phyloP scores from a whole-genome alignment of 306 rosid genomes.

The Castanea mollissima region DNA sequence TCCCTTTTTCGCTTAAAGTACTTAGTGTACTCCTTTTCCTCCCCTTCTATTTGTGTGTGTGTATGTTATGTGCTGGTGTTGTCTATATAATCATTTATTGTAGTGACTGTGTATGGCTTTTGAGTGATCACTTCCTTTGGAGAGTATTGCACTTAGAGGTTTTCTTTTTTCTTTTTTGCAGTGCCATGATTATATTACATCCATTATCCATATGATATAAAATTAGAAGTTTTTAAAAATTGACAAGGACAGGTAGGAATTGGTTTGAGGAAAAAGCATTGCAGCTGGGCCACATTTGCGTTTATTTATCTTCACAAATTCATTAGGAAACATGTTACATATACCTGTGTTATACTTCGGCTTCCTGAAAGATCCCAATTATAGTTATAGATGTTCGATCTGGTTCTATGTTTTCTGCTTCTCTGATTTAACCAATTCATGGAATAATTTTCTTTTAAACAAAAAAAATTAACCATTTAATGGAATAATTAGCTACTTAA shows the following conservation, averaged over 20 bases:
- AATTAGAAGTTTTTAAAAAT: not conserved
- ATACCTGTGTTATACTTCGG: slow-evolving; percentile 1
- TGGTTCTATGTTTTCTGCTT: not conserved
- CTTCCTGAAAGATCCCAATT: not conserved
- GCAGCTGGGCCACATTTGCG: slow-evolving; percentile 1
- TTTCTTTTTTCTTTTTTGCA: not conserved
- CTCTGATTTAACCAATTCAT: not conserved
- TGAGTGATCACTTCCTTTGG: slow-evolving; percentile 3
- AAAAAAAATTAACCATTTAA: too few species aligned
- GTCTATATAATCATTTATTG: not conserved
- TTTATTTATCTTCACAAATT: not conserved
- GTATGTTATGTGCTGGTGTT: not conserved
- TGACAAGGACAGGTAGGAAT: not conserved
- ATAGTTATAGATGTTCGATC: not conserved
- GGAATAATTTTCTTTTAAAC: not conserved
- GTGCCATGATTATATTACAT: not conserved
- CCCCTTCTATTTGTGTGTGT: not conserved
- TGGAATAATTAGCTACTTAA: slow-evolving; percentile 17
- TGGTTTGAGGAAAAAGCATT: not conserved
- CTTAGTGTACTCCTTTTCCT: not conserved
- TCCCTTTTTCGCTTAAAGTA: slow-evolving; percentile 20
- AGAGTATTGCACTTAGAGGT: not conserved
- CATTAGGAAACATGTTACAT: not conserved
- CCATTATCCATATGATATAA: slow-evolving; percentile 8
- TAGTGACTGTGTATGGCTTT: not conserved